Base-by-base conservation (phyloP, 208 protist species). In the Leishmania lainsoni region DNA sequence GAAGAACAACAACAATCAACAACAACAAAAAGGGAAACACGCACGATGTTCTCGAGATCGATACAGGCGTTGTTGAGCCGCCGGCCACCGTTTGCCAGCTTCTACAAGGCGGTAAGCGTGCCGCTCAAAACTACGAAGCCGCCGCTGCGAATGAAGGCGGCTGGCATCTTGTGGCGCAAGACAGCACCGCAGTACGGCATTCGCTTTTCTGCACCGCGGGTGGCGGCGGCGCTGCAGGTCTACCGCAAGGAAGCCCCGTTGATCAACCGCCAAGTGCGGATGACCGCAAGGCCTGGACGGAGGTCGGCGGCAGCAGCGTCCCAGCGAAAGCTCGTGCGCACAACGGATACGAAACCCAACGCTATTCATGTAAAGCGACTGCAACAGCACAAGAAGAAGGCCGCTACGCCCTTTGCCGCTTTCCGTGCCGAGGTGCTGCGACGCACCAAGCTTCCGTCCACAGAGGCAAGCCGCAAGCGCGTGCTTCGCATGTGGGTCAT, bases 401-500 rank as follows among this genome's bases (percentile, higher is more conserved):
- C 51, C n/a, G 54, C 54, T 0, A 78, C 68, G 9, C 72, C 77
- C 32, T 91, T 83, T 51, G 78, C 77, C 2, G 22, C 68, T 32
- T 91, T 91, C 76, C 72, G 70, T 10, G 16, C 42, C 3, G 59
- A 76, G 45, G 83, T 91, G 70, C 35, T 89, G 76, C 72, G 61
- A 39, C 39, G 70, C 16, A 76, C 84, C 39, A 75, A 75, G 32
- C 66, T 90, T 29, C 5, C 78, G 17, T 22, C 69, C 20, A 81
- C 81, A 12, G 22, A 42, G 16, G 74, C 70, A 8, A 81, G 66
- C 54, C 51, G 42, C 29, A 78, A 75, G 6, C 81, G 81, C 49
- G 75, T 89, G 5, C 79, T 81, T 8, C 81, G 81, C 45, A 69
- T 86, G 74, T 89, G 85, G 85, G 48, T 78, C 54, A 49, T 89